A percentile compares a stretch with the other conserved stretches of the same genome.
phyloP scores from a whole-genome alignment of 2,329 filamentous ascomycete species.

The Atkinsonella hypoxylon region DNA sequence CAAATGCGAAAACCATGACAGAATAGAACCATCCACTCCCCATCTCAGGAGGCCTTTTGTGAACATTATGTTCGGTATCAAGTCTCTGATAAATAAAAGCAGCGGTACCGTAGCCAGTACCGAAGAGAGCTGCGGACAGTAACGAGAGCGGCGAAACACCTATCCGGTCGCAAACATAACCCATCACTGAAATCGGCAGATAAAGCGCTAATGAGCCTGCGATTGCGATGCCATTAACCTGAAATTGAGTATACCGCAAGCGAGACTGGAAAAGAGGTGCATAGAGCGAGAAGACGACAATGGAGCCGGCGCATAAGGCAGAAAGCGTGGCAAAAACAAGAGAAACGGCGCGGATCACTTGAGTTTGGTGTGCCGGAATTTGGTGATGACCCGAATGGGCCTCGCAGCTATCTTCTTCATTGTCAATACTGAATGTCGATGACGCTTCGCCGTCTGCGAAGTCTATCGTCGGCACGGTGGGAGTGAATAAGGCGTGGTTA shows the following conservation, averaged over 20 bases:
- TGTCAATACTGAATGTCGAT: slow-evolving; percentile 4
- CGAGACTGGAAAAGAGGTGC: slow-evolving; percentile 79
- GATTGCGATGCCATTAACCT: slow-evolving; percentile 84
- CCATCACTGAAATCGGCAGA: slow-evolving; percentile 78
- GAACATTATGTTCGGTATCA: slow-evolving; percentile 33
- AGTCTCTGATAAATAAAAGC: slow-evolving; percentile 57
- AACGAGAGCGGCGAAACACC: slow-evolving; percentile 69
- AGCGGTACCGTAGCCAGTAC: slow-evolving; percentile 69
- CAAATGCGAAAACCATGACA: slow-evolving; percentile 77
- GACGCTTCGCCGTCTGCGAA: slow-evolving; percentile 2
- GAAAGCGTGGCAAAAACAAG: slow-evolving; percentile 43
- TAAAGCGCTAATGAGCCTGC: slow-evolving; percentile 82
- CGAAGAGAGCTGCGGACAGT: slow-evolving; percentile 62
- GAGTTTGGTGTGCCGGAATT: slow-evolving; percentile 17
- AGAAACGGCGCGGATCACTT: slow-evolving; percentile 31
- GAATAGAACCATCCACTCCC: slow-evolving; percentile 55
- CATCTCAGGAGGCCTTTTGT: slow-evolving; percentile 25
- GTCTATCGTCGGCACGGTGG: neutral
- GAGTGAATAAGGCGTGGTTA: neutral
- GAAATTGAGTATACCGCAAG: slow-evolving; percentile 78
- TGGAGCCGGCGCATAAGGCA: slow-evolving; percentile 73
- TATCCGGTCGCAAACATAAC: slow-evolving; percentile 82
- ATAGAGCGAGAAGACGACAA: slow-evolving; percentile 90
- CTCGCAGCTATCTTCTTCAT: slow-evolving; percentile 8
- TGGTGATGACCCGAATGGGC: slow-evolving; percentile 10